Evolutionary conservation across 2,329 filamentous ascomycete genomes (phyloP).

Genomic region (Aspergillus pseudoviridinutans): DNA sequence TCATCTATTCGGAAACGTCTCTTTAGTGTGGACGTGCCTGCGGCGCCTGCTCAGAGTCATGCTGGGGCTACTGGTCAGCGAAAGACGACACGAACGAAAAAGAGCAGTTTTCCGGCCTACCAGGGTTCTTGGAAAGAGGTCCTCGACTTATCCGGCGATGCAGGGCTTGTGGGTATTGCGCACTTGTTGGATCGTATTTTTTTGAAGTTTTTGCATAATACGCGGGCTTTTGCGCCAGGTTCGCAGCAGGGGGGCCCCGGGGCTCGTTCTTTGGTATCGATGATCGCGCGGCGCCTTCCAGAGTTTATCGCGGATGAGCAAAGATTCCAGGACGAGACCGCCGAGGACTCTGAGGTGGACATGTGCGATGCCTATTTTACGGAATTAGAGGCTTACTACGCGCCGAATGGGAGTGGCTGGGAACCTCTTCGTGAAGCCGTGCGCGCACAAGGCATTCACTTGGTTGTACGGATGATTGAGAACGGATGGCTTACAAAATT

Average conservation of each 20-base stretch:
- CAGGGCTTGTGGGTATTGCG: slow-evolving; percentile 32
- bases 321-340: slow-evolving; percentile 27
- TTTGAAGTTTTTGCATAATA: slow-evolving; percentile 35
- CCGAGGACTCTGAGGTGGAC: slow-evolving; percentile 32
- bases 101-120: slow-evolving; percentile 24
- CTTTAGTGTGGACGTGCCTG: slow-evolving; percentile 7
- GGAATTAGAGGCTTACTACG: slow-evolving; percentile 38
- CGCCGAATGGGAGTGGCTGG: slow-evolving; percentile 34
- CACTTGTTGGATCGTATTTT: slow-evolving; percentile 33
- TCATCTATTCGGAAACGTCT: slow-evolving; percentile 20
- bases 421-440: slow-evolving; percentile 39
- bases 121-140: slow-evolving; percentile 34
- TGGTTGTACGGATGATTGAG: slow-evolving; percentile 35
- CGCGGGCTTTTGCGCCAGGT: slow-evolving; percentile 14
- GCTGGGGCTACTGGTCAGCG: slow-evolving; percentile 3
- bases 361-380: slow-evolving; percentile 42
- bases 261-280: slow-evolving; percentile 36
- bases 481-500: slow-evolving; percentile 33
- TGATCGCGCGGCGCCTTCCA: slow-evolving; percentile 33
- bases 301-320: slow-evolving; percentile 39
- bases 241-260: slow-evolving; percentile 13
- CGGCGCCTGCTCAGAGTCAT: slow-evolving; percentile 3
- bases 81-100: slow-evolving; percentile 21
- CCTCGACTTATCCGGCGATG: slow-evolving; percentile 29
- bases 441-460: slow-evolving; percentile 37